Evolutionary conservation across 164 flowering plant species (phyloP), one percentile per base, ranked within the genome.

Genomic region (Cinnamomum micranthum): DNA sequence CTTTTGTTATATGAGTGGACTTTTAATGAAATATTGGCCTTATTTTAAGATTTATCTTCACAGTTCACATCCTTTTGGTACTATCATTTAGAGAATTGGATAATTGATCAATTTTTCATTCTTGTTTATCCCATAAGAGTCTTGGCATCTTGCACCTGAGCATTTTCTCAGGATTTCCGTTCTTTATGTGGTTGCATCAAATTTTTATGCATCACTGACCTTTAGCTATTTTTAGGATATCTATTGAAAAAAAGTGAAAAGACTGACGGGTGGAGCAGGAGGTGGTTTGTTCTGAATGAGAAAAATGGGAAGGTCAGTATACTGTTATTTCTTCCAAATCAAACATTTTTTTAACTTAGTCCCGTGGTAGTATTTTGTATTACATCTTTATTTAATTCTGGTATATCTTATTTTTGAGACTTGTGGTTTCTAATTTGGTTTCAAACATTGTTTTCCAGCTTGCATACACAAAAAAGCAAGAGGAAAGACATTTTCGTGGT

Each of bases 261-360:
- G 86, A 90, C 87, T 25, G 90, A 86, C 84, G 94, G 97, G 6
- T 96, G 99, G 99, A 91, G 94, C 74, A 87, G 87, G 76, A 82
- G 97, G 67, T 96, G 99, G 99, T 96, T 96, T 88, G 99, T 96
- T 72, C 81, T 96, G 69, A 94, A 94, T 89, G 98, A 89, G 77
- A 96, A 94, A 81, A 91, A 81, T 78, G 97, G 98, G 71, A 96
- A 96, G 97, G 99, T 94, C 63, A 68, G 90, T 69, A 5, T 55
- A 13, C 12, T 73, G 58, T 50, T 35, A 22, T n/a, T 25, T 55
- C 55, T 20, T 14, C 47, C 28, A 66, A 17, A 28, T 9, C 14
- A 12, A 14, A 15, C 47, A 15, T 31, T 31, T 67, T 17, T 33
- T 11, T 11, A 28, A 15, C 20, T 28, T 31, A 2, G 24, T 28